Conservation (phyloP, 2,329 filamentous ascomycete genomes). For the Aspergillus hiratsukae region DNA sequence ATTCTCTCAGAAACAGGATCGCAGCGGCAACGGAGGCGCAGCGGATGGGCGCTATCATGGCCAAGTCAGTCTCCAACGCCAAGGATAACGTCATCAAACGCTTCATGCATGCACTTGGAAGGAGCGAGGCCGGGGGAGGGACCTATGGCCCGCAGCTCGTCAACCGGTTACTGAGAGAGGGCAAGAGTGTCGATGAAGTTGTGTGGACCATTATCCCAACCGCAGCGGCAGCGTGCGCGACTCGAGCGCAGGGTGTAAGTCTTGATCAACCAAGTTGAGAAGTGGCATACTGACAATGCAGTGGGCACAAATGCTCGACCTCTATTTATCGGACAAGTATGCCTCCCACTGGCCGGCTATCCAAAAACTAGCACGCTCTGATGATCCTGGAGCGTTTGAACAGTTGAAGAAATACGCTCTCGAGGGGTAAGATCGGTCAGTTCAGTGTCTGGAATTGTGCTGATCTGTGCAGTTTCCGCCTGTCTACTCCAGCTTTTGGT, state of each 20-base stretch:
- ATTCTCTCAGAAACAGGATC: conserved; percentile 2
- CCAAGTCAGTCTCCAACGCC: not conserved
- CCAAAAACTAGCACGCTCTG: not conserved
- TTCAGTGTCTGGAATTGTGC: not conserved
- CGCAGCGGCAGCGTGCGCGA: conserved; percentile 8
- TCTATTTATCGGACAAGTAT: conserved; percentile 10
- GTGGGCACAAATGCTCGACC: conserved; percentile 11
- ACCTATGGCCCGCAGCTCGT: conserved; percentile 5
- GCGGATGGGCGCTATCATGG: conserved; percentile 6
- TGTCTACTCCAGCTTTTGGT: conserved; percentile 10
- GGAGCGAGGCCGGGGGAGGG: not conserved
- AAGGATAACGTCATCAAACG: not conserved
- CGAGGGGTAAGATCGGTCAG: conserved; percentile 2
- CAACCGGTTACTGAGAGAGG: conserved; percentile 1
- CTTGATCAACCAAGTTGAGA: not conserved
- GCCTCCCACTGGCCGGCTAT: conserved; percentile 7
- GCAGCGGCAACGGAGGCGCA: not conserved
- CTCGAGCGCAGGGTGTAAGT: conserved; percentile 10
- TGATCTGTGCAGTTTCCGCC: conserved; percentile 6
- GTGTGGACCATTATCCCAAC: conserved; percentile 10
- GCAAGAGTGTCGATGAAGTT: conserved; percentile 7
- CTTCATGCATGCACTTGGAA: not conserved
- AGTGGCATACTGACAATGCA: not conserved
- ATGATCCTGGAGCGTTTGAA: conserved; percentile 5
- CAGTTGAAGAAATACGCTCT: conserved; percentile 11